These are phyloP conservation scores for Rhizoclosmatium hyalinum DNA, from an alignment of 371 early-diverging fungal genomes.

Conservation along the genomic window DNA sequence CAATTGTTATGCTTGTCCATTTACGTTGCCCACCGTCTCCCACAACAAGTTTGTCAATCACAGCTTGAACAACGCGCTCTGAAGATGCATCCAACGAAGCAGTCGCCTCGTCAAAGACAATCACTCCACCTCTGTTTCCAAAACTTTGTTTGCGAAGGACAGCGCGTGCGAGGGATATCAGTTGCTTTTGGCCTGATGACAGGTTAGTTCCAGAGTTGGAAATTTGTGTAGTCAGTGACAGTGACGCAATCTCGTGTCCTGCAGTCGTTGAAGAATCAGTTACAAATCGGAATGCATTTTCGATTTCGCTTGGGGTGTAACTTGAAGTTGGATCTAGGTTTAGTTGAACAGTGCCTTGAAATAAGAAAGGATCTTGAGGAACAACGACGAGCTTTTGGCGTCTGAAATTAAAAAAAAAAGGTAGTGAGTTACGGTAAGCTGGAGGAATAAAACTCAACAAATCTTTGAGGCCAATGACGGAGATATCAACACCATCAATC, in stretches of 20 bases:
- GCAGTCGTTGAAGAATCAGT: constrained; percentile 38
- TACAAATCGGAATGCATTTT: constrained; percentile 62
- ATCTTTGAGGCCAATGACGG: constrained; percentile 36
- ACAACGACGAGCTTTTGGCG: constrained; percentile 40
- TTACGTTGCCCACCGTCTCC: constrained; percentile 55
- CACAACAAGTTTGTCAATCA: constrained; percentile 64
- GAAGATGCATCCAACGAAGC: constrained; percentile 53
- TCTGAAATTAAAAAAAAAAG: constrained; percentile 7
- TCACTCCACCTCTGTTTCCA: constrained; percentile 43
- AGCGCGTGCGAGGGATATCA: constrained; percentile 59
- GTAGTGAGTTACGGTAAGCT: not conserved
- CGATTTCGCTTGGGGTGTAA: constrained; percentile 60
- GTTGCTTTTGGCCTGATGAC: constrained; percentile 49
- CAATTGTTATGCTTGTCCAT: constrained; percentile 48
- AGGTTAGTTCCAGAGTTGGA: constrained; percentile 44
- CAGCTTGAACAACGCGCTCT: constrained; percentile 76
- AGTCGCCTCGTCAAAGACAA: constrained; percentile 65
- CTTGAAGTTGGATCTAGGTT: constrained; percentile 66
- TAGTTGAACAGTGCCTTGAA: constrained; percentile 40
- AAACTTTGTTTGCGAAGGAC: constrained; percentile 42
- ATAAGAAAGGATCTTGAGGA: constrained; percentile 48
- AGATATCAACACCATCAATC: constrained; percentile 46
- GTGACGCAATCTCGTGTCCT: not conserved
- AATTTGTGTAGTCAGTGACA: constrained; percentile 33
- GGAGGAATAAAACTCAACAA: constrained; percentile 18